Evolutionary conservation across 345 rosid species (phyloP).

Genomic region (Hibiscus trionum): DNA sequence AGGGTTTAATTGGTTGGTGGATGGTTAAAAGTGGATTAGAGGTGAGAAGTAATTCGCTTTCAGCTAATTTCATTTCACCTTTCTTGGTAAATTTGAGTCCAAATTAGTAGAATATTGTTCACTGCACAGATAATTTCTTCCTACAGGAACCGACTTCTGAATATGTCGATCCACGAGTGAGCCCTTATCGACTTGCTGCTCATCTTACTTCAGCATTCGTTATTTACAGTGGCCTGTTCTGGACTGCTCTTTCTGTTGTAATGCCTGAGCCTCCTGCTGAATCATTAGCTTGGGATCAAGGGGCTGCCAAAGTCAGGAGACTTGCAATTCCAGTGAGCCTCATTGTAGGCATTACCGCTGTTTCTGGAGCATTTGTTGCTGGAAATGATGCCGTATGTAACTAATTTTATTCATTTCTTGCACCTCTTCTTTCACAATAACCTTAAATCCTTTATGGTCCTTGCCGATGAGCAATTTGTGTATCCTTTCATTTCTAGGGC

Average conservation of each 20-base stretch:
- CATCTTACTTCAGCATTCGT: conserved; percentile 93
- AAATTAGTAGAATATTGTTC: conserved; percentile 2
- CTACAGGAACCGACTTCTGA: conserved; percentile 84
- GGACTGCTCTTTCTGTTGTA: conserved; percentile 90
- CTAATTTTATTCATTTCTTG: background rate
- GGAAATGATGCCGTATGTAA: conserved; percentile 90
- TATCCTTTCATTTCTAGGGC: conserved; percentile 39
- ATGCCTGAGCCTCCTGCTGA: conserved; percentile 97
- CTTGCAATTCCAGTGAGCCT: conserved; percentile 75
- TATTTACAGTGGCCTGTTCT: conserved; percentile 81
- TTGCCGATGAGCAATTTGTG: background rate
- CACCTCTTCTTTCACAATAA: background rate
- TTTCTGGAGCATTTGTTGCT: conserved; percentile 95
- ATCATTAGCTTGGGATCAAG: conserved; percentile 69
- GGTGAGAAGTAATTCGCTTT: conserved; percentile 30
- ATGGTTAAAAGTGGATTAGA: conserved; percentile 99
- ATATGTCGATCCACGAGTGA: conserved; percentile 79
- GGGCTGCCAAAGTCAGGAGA: conserved; percentile 81
- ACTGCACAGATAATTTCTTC: conserved; percentile 13
- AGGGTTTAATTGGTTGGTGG: conserved; percentile 99
- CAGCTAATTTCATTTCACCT: background rate
- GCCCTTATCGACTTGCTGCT: conserved; percentile 92
- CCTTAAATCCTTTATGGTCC: background rate
- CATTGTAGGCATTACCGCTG: conserved; percentile 74
- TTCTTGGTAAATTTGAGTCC: background rate